A percentile compares a stretch with the other conserved stretches of the same genome.
Conservation (phyloP, 768 basidiomycete species). For the Neoboletus magnificus region DNA sequence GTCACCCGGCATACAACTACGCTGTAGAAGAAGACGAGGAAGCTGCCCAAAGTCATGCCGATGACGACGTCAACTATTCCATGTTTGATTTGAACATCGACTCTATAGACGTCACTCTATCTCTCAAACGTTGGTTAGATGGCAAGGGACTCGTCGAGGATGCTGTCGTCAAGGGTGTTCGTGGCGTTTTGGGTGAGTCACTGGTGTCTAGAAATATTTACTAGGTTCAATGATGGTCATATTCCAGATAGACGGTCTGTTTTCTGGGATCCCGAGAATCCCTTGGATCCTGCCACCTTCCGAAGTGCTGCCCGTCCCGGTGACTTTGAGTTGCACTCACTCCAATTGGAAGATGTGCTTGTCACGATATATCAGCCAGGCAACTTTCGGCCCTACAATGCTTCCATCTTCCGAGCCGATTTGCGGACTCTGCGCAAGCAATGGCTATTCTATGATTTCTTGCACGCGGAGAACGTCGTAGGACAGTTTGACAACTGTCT, state of each 20-base stretch:
- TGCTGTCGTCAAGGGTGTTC: slow-evolving; percentile 89
- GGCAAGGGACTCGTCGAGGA: slow-evolving; percentile 92
- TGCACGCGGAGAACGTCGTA: slow-evolving; percentile 88
- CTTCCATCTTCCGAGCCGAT: slow-evolving; percentile 92
- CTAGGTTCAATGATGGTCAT: not conserved
- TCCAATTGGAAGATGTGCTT: slow-evolving; percentile 90
- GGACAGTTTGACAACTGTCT: slow-evolving; percentile 98
- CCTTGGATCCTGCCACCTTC: slow-evolving; percentile 76
- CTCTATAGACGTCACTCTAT: slow-evolving; percentile 92
- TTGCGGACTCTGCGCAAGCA: slow-evolving; percentile 81
- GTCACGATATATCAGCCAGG: slow-evolving; percentile 94
- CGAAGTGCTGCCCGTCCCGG: slow-evolving; percentile 71
- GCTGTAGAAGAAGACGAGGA: slow-evolving; percentile 60
- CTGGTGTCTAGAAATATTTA: not conserved
- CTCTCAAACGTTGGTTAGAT: slow-evolving; percentile 88
- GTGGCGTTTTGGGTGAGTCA: slow-evolving; percentile 81
- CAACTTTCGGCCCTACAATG: slow-evolving; percentile 86
- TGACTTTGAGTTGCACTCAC: slow-evolving; percentile 87
- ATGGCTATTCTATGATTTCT: slow-evolving; percentile 94
- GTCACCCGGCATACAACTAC: slow-evolving; percentile 68
- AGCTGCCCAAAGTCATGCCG: slow-evolving; percentile 25
- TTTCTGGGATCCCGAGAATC: slow-evolving; percentile 79
- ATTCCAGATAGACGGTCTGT: slow-evolving; percentile 80
- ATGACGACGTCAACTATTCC: slow-evolving; percentile 71
- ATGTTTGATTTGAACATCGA: slow-evolving; percentile 94